Base-by-base conservation (phyloP, 331 rosid species). In the Malus hybrid region DNA sequence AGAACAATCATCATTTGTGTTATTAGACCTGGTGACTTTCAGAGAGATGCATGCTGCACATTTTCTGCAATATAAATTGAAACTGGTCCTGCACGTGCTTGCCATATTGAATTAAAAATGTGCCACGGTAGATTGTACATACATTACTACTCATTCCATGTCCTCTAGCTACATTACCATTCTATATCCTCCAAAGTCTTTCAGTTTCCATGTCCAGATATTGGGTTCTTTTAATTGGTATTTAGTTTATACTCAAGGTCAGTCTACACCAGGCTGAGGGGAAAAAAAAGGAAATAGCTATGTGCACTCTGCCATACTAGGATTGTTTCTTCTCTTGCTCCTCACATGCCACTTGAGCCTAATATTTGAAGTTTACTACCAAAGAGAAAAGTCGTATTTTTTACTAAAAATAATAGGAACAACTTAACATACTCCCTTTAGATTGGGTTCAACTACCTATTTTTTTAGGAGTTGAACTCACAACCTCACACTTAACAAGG, bases 11-110 rank as follows among this genome's bases (percentile, higher is more conserved):
- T 44, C 52, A 69, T 44, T 67, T 72, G 7, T 52, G 28, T 52
- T 81, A n/a, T 36, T 71, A 59, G 68, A 24, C 73, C 55, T 71
- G 15, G 70, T 70, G 67, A 63, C 39, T 72, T 61, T 75, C 69
- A 13, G n/a, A 73, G 75, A 42, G 36, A 66, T 72, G 32, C 76
- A 61, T 74, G 62, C 59, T 69, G 74, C 46, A 62, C 46, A n/a
- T 33, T 50, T 42, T 15, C 12, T 44, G 39, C 71, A 64, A 42
- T 39, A 52, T 34, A 62, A 70, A 65, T 46, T 69, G 56, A 69
- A 44, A 70, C 76, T 75, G 74, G 6, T 59, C 16, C 56, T 64
- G 56, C 50, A 10, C 32, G 60, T 75, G 73, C 57, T 66, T 18
- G 24, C 54, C 52, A 39, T 68, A 52, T 68, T 67, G 74, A 75